A percentile compares a stretch with the other conserved stretches of the same genome.
Conservation (phyloP, 805 yeast species). For the Ogataea henricii region DNA sequence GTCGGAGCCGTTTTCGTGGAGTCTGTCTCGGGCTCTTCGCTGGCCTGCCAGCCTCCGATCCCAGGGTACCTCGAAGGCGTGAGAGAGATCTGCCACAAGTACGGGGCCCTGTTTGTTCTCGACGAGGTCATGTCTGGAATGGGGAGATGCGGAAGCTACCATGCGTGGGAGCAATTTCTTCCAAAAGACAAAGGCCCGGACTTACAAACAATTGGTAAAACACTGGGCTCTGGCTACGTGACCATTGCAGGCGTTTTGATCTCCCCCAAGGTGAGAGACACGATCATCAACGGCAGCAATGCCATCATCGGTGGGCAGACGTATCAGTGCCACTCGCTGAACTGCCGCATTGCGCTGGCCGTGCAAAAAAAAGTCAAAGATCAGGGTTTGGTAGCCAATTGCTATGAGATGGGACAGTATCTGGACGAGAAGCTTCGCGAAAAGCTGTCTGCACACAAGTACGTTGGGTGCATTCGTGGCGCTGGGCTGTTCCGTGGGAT, state of each 20-base stretch:
- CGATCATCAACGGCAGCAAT: slow-evolving; percentile 40
- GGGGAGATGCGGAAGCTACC: slow-evolving; percentile 49
- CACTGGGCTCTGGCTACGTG: slow-evolving; percentile 49
- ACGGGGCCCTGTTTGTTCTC: slow-evolving; percentile 46
- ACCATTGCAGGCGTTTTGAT: slow-evolving; percentile 48
- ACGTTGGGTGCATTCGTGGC: slow-evolving; percentile 57
- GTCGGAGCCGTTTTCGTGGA: slow-evolving; percentile 45
- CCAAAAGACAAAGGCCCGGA: slow-evolving; percentile 41
- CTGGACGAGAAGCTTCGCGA: slow-evolving; percentile 39
- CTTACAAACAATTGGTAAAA: slow-evolving; percentile 48
- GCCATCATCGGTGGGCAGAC: slow-evolving; percentile 48
- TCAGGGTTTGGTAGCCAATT: slow-evolving; percentile 41
- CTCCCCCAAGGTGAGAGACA: slow-evolving; percentile 41
- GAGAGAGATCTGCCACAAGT: slow-evolving; percentile 49
- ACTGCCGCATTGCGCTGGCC: slow-evolving; percentile 44
- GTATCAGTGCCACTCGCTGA: slow-evolving; percentile 47
- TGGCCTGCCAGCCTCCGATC: slow-evolving; percentile 45
- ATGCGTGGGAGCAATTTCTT: slow-evolving; percentile 36
- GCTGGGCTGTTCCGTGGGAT: slow-evolving; percentile 57
- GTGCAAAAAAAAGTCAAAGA: slow-evolving; percentile 44
- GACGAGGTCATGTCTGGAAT: slow-evolving; percentile 61
- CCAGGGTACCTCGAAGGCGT: slow-evolving; percentile 47
- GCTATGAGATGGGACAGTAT: slow-evolving; percentile 44
- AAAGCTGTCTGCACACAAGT: slow-evolving; percentile 32
- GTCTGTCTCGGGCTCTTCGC: slow-evolving; percentile 47